These are phyloP conservation scores for Skeletonema marinoi DNA, from an alignment of 108 stramenopile genomes.

Conservation along the genomic window DNA sequence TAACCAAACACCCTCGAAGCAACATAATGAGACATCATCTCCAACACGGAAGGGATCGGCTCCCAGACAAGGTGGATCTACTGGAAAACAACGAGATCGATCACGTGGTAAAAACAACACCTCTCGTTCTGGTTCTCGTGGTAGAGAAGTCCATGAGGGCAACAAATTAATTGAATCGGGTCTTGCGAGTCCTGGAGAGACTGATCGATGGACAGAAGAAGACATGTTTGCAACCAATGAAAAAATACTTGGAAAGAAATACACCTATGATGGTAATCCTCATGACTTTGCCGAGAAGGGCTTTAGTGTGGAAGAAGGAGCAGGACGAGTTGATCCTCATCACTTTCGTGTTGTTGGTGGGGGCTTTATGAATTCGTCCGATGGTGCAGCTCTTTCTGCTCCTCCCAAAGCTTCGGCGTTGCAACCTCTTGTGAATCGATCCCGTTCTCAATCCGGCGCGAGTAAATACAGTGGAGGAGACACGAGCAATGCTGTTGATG, in stretches of 20 bases:
- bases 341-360: constrained; percentile 88
- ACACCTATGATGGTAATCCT: constrained; percentile 87
- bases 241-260: constrained; percentile 60
- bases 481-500: neutral
- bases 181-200: constrained; percentile 58
- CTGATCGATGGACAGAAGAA: constrained; percentile 78
- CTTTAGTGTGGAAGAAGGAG: constrained; percentile 33
- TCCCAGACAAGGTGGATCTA: neutral
- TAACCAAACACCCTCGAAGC: constrained; percentile 11
- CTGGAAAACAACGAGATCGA: constrained; percentile 18
- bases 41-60: constrained; percentile 4
- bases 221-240: constrained; percentile 89
- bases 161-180: constrained; percentile 64
- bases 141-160: constrained; percentile 40
- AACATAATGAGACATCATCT: neutral
- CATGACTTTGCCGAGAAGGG: constrained; percentile 85
- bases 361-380: constrained; percentile 67
- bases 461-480: constrained; percentile 1
- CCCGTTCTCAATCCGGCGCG: neutral
- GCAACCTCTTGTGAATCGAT: constrained; percentile 37
- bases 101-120: constrained; percentile 25
- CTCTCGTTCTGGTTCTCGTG: constrained; percentile 27
- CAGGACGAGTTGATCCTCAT: constrained; percentile 75
- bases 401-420: constrained; percentile 36
- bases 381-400: constrained; percentile 27